These are phyloP conservation scores for Periconia sp. DNA, from an alignment of 2,329 filamentous ascomycete species.

Conservation along the genomic window DNA sequence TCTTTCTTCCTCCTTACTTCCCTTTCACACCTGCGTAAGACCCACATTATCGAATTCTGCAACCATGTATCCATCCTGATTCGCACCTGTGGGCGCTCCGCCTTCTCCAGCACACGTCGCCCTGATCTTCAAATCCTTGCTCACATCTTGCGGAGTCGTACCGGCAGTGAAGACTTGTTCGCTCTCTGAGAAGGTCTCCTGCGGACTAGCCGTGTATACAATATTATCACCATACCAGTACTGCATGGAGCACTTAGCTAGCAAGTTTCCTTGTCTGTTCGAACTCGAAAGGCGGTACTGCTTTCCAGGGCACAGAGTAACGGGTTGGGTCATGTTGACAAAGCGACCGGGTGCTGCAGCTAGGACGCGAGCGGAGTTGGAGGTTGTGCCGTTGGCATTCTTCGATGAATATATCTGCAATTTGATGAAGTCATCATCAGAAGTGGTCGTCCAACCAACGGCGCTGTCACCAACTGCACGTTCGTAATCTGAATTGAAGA, in stretches of 20 bases:
- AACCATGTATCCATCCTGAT: slow-evolving; percentile 23
- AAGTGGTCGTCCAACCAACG: slow-evolving; percentile 26
- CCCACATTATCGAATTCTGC: slow-evolving; percentile 18
- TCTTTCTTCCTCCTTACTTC: too few relatives aligned
- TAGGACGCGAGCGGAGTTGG: slow-evolving; percentile 25
- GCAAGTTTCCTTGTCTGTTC: slow-evolving; percentile 20
- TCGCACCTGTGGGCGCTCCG: slow-evolving; percentile 19
- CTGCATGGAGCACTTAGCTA: slow-evolving; percentile 25
- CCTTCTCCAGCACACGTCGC: slow-evolving; percentile 27
- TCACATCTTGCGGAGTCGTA: slow-evolving; percentile 19
- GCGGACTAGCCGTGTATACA: slow-evolving; percentile 23
- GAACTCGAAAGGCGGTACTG: slow-evolving; percentile 22
- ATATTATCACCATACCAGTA: slow-evolving; percentile 20
- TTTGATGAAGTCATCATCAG: slow-evolving; percentile 22
- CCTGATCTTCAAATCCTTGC: slow-evolving; percentile 25
- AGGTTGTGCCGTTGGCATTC: slow-evolving; percentile 14
- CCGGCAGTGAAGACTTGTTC: slow-evolving; percentile 27
- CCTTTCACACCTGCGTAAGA: slow-evolving; percentile 6
- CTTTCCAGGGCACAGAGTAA: slow-evolving; percentile 34
- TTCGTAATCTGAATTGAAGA: slow-evolving; percentile 35
- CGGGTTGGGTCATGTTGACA: slow-evolving; percentile 27
- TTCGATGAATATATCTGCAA: slow-evolving; percentile 16
- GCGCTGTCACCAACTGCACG: slow-evolving; percentile 13
- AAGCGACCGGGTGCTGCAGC: slow-evolving; percentile 24
- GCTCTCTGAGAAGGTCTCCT: slow-evolving; percentile 17